A percentile compares a stretch with the other conserved stretches of the same genome.
Conservation (phyloP, 495 filamentous ascomycete genomes). For the Aspergillus nidulans region DNA sequence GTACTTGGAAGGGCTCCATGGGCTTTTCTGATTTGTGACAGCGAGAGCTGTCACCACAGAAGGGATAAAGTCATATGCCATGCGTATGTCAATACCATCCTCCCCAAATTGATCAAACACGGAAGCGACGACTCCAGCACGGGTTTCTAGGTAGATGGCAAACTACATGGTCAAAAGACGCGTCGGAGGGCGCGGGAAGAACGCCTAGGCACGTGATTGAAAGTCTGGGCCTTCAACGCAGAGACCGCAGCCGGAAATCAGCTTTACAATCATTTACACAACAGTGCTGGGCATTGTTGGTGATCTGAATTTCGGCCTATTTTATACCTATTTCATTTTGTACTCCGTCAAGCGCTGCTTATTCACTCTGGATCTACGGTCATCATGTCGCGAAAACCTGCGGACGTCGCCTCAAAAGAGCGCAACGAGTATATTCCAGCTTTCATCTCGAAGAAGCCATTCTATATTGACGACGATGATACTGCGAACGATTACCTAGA, state of each 20-base stretch:
- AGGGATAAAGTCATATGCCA: conserved; percentile 10
- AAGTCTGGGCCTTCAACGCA: not conserved
- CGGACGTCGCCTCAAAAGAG: conserved; percentile 58
- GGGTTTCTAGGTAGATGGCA: not conserved
- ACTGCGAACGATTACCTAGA: conserved; percentile 86
- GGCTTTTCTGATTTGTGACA: conserved; percentile 17
- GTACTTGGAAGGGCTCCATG: conserved; percentile 74
- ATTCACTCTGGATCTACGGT: not conserved
- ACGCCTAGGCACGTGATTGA: conserved; percentile 33
- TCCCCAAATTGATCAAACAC: not conserved
- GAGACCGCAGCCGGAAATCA: not conserved
- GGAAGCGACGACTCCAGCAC: not conserved
- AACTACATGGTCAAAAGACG: conserved; percentile 8
- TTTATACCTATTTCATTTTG: too few relatives aligned
- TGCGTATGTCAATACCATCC: conserved; percentile 6
- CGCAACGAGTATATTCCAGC: conserved; percentile 98
- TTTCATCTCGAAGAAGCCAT: conserved; percentile 97
- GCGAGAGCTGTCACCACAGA: conserved; percentile 28
- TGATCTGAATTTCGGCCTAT: not conserved
- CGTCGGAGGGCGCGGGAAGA: conserved; percentile 21
- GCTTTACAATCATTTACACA: not conserved
- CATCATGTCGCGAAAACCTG: conserved; percentile 51
- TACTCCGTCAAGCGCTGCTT: not conserved
- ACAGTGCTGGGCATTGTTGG: conserved; percentile 7
- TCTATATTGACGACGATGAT: conserved; percentile 82